These are phyloP conservation scores for Hymenoscyphus fructigenus DNA, from an alignment of 2,329 filamentous ascomycete genomes.

Conservation along the genomic window DNA sequence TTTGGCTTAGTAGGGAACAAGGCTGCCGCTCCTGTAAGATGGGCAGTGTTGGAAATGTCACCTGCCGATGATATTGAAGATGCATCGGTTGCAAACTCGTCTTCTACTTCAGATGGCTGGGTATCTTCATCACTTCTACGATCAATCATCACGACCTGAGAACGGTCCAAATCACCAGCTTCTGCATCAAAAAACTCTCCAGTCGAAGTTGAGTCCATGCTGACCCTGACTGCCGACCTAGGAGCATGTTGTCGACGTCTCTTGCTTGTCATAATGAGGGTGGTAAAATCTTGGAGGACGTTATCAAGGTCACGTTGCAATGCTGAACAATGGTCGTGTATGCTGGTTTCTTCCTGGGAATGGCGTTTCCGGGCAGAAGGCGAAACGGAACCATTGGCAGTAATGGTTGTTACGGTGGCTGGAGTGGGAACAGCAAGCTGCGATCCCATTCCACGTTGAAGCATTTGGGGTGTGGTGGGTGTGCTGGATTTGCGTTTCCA, in stretches of 20 bases:
- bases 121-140: constrained; percentile 69
- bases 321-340: constrained; percentile 80
- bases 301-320: constrained; percentile 82
- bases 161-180: constrained; percentile 56
- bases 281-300: constrained; percentile 79
- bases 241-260: constrained; percentile 64
- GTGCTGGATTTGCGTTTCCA: constrained; percentile 83
- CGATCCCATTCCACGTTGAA: constrained; percentile 28
- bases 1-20: constrained; percentile 78
- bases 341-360: constrained; percentile 57
- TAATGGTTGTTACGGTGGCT: constrained; percentile 25
- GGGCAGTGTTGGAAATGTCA: constrained; percentile 50
- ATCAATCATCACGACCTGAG: constrained; percentile 73
- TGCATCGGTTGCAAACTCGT: constrained; percentile 45
- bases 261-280: constrained; percentile 75
- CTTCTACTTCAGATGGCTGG: constrained; percentile 55
- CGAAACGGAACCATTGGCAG: constrained; percentile 24
- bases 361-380: constrained; percentile 20
- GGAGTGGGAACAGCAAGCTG: constrained; percentile 34
- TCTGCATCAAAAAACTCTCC: constrained; percentile 96
- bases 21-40: constrained; percentile 58
- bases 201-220: constrained; percentile 76
- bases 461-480: constrained; percentile 30
- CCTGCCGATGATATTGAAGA: constrained; percentile 60
- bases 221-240: constrained; percentile 52